A percentile compares a stretch with the other conserved stretches of the same genome.
These are phyloP conservation scores for Podospora fimiseda DNA, from an alignment of 495 filamentous ascomycete genomes.

Conservation along the genomic window DNA sequence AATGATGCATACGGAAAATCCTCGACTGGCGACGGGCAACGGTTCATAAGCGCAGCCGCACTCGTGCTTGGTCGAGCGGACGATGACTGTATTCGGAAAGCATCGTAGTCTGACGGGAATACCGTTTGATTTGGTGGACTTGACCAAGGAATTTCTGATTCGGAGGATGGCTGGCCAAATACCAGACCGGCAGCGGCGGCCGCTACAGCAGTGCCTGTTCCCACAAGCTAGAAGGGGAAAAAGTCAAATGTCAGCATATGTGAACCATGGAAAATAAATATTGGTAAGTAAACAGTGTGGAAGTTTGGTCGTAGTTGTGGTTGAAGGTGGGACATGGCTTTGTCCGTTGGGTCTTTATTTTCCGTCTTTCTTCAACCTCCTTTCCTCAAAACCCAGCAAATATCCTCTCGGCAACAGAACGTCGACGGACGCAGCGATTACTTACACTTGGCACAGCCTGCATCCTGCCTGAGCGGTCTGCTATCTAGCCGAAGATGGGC, in stretches of 20 bases:
- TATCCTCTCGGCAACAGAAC: too few relatives aligned
- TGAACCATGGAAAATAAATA: not conserved
- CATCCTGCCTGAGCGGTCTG: constrained; percentile 44
- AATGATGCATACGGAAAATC: constrained; percentile 31
- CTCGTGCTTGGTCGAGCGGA: constrained; percentile 39
- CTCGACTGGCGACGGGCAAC: constrained; percentile 27
- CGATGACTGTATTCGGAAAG: constrained; percentile 25
- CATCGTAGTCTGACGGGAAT: constrained; percentile 36
- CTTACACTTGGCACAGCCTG: constrained; percentile 61
- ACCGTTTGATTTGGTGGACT: constrained; percentile 35
- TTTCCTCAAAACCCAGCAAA: not conserved
- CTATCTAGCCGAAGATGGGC: constrained; percentile 35
- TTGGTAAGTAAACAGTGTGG: not conserved
- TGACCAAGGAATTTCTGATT: constrained; percentile 25
- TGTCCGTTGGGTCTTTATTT: not conserved
- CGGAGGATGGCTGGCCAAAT: constrained; percentile 45
- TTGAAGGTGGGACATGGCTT: not conserved
- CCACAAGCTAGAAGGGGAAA: constrained; percentile 42
- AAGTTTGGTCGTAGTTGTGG: not conserved
- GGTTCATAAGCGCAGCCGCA: constrained; percentile 22
- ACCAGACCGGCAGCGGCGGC: constrained; percentile 51
- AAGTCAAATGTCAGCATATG: constrained; percentile 13
- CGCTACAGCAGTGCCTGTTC: constrained; percentile 53
- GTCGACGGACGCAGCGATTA: too few relatives aligned
- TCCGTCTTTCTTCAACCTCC: not conserved